A percentile compares a stretch with the other conserved stretches of the same genome.
Evolutionary conservation across 805 yeast species (phyloP).

Genomic region (Lachancea dasiensis): DNA sequence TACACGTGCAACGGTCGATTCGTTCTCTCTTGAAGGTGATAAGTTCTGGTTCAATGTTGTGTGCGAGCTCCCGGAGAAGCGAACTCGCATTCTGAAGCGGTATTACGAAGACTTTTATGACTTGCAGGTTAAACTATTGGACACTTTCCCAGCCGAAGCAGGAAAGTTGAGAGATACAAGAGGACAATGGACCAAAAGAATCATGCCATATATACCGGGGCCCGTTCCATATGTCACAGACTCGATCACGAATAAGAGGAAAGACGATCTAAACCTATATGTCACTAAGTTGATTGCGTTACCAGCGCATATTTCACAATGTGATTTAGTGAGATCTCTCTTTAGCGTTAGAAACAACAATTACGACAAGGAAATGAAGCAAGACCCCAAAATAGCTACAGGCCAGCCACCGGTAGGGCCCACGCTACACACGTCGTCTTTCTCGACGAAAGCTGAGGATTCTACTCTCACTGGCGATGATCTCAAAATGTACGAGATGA

Average conservation of each 20-base stretch:
- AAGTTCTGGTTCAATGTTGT: constrained; percentile 81
- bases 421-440: constrained; percentile 4
- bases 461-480: constrained; percentile 32
- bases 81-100: constrained; percentile 66
- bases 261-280: constrained; percentile 50
- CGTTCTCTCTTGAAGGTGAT: constrained; percentile 75
- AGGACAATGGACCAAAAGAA: constrained; percentile 65
- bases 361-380: constrained; percentile 28
- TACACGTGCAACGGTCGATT: constrained; percentile 60
- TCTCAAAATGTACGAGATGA: constrained; percentile 23
- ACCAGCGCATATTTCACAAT: constrained; percentile 71
- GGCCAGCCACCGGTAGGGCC: too few species aligned
- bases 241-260: constrained; percentile 49
- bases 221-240: constrained; percentile 91
- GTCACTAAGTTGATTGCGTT: constrained; percentile 56
- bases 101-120: constrained; percentile 95
- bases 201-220: constrained; percentile 92
- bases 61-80: constrained; percentile 64
- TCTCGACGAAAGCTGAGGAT: constrained; percentile 24
- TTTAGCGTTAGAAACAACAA: constrained; percentile 48
- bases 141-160: constrained; percentile 85
- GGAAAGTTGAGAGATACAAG: constrained; percentile 48
- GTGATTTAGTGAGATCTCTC: constrained; percentile 59
- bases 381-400: constrained; percentile 15
- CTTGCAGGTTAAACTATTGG: constrained; percentile 76